Base-by-base conservation (phyloP, 2,329 filamentous ascomycete genomes). In the Talaromyces piceae region DNA sequence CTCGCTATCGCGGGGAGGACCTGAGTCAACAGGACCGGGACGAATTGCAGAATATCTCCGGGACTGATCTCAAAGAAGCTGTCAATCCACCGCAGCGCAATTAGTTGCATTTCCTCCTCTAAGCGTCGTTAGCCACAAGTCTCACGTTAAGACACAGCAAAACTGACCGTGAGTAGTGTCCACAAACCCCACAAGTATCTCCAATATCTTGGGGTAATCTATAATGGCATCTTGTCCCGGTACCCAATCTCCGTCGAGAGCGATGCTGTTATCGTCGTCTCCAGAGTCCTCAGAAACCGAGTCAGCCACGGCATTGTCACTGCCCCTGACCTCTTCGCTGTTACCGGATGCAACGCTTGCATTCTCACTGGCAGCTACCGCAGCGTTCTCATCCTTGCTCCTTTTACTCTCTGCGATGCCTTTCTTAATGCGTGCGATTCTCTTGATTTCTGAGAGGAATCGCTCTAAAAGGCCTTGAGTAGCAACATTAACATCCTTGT, bases 51-150 rank as follows among this genome's bases (percentile, higher is more conserved):
- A 3, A 98, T 94, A 63, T 98, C 93, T 65, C 96, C 93, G 0
- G 93, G 91, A 60, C 91, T 96, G 43, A 98, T 97, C 57, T 97
- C 91, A 59, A 98, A 86, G 66, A 98, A 96, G 54, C 87, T 87
- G 58, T 96, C 90, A 57, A 98, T 90, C 93, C 93, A 98, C 56
- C 89, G 82, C 25, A 98, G 76, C 3, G 91, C 90, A 49, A 95
- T 94, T 33, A 96, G 77, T 41, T 96, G 80, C 57, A 94, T 91
- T 62, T 95, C 88, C 66, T 97, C 90, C 65, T 96, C 91, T 84
- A 65, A 58, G 25, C 12, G 18, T 55, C 5, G n/a, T 43, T 63
- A 45, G 63, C 59, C 46, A 20, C 50, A 45, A 37, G 41, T 47
- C 20, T n/a, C 7, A 22, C 12, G 11, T 16, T 13, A 31, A 18